Evolutionary conservation across 345 rosid genomes (phyloP), one percentile per base, ranked within the genome.

Genomic region (Angophora floribunda): DNA sequence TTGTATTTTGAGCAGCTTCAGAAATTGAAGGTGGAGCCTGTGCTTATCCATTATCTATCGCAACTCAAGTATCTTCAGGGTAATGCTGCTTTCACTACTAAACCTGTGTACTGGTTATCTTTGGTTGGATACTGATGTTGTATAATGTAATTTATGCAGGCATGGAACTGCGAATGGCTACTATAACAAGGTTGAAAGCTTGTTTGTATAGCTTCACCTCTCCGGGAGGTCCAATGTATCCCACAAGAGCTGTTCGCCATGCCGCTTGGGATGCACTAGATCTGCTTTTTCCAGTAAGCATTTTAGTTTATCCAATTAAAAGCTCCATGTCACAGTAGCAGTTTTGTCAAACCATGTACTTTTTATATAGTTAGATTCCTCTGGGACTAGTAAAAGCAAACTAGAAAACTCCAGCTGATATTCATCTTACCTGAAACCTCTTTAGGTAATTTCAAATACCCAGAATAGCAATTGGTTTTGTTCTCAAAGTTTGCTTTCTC

Each of bases 181-280:
- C 99, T 21, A 96, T 98, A 90, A 98, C 99, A 75, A 94, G 99
- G 92, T 88, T 98, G 82, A 98, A 97, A 93, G 95, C 99, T 22
- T 96, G 99, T 89, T 91, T 98, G 86, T 98, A 97, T 88, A 98
- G 99, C 93, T 98, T 98, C 88, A 97, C 98, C 50, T 96, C 99
- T 79, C 99, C 99, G 0, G 99, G 99, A 24, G 99, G 99, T 87
- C 99, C 98, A 59, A 96, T 98, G 99, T 98, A 97, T 91, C 99
- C 99, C 26, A 96, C 99, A n/a, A 95, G 99, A 93, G 97, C 93
- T 87, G 99, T 98, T 88, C 99, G 99, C 52, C 99, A 97, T 95
- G 99, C 99, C 53, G 98, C 99, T 32, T 98, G 99, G 99, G 98
- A 94, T 88, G 93, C 99, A 70, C 93, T 98, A 86, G 99, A 98